Base-by-base conservation (phyloP, 139 green algal genomes). In the Mesotaenium endlicherianum region DNA sequence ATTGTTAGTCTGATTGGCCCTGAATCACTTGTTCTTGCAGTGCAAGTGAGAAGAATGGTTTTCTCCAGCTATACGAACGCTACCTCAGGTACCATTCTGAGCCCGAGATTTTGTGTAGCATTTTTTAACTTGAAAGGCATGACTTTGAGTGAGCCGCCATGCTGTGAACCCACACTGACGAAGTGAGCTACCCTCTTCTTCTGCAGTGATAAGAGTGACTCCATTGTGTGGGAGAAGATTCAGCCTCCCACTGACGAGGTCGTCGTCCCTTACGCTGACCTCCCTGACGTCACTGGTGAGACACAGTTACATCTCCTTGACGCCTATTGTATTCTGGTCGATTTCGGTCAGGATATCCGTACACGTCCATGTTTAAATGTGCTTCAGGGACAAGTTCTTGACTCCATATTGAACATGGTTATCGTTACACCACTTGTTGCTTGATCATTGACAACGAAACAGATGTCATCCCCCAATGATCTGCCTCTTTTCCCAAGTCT, bases 161-260 rank as follows among this genome's bases (percentile, higher is more conserved):
- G 20, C 58, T 70, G 8, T 4, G 26, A 11, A 45, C 20, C n/a
- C 39, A 38, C 26, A 4, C 5, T 75, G 36, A 11, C 30, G 17
- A 30, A 30, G 17, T 77, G 69, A 39, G 58, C 20, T 31, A 8
- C 14, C 38, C 44, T 76, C 4, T 49, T n/a, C 26, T 14, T 31
- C 6, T 77, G 55, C 77, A 84, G 77, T 26, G 77, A 55, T 17
- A 84, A 75, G 60, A 40, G 40, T 20, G 34, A 58, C n/a, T n/a
- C 40, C 40, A 76, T 84, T 14, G 30, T 58, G n/a, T 84, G 77
- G 77, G 57, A 77, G n/a, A 84, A 84, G 64, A 84, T 84, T 38
- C 31, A 84, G 77, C 40, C 77, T 3, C 77, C 77, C 34, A 84
- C 77, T 8, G n/a, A 59, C 14, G 30, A 84, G 64, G 38, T 75